Percentiles rank a stretch among this genome's conserved stretches.
phyloP scores from a whole-genome alignment of 2,329 filamentous ascomycete genomes.

The Penicillium frequentans region DNA sequence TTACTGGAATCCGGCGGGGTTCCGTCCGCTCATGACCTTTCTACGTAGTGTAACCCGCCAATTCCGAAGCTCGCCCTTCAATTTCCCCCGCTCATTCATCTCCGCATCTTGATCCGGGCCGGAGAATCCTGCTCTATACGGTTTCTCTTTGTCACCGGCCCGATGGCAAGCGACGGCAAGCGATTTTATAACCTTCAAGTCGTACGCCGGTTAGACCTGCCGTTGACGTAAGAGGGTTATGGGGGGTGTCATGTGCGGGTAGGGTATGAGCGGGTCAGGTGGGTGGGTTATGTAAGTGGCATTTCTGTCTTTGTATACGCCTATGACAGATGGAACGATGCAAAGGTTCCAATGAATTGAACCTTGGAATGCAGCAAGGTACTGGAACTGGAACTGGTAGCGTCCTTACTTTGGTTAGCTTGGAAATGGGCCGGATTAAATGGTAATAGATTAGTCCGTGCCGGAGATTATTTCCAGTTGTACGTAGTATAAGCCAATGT shows the following conservation, averaged over 20 bases:
- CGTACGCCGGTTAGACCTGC: slow-evolving; percentile 10
- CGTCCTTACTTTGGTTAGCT: too few species aligned
- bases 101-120: slow-evolving; percentile 14
- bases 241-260: slow-evolving; percentile 1
- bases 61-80: neutral
- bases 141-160: slow-evolving; percentile 32
- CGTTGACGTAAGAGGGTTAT: slow-evolving; percentile 8
- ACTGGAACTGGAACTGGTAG: too few species aligned
- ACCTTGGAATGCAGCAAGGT: too few species aligned
- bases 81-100: slow-evolving; percentile 3
- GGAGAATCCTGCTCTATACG: slow-evolving; percentile 11
- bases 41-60: neutral
- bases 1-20: neutral
- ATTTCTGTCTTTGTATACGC: too few species aligned
- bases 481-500: too few species aligned
- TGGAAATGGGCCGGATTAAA: too few species aligned
- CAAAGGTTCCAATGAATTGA: too few species aligned
- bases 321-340: too few species aligned
- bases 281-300: neutral
- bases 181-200: slow-evolving; percentile 15
- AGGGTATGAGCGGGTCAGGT: slow-evolving; percentile 9
- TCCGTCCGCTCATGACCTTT: neutral
- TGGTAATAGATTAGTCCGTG: too few species aligned
- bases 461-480: too few species aligned
- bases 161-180: slow-evolving; percentile 37